A percentile compares a stretch with the other conserved stretches of the same genome.
These are phyloP conservation scores for Penicillium manginii DNA, from an alignment of 495 filamentous ascomycete species.

Conservation along the genomic window DNA sequence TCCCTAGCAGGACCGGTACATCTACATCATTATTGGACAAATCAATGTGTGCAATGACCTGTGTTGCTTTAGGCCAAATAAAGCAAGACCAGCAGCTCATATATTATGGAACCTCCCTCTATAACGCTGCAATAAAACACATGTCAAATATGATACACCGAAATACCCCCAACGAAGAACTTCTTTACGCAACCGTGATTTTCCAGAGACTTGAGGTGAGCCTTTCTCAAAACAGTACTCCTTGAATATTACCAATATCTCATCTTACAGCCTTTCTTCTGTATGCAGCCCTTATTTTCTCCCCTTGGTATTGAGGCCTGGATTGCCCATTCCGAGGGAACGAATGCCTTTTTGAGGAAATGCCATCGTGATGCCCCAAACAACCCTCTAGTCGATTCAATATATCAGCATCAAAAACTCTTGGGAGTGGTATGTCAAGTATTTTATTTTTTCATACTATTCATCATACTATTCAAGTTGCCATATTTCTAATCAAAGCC, in stretches of 20 bases:
- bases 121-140: constrained; percentile 2
- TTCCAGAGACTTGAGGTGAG: constrained; percentile 3
- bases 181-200: constrained; percentile 1
- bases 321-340: constrained; percentile 4
- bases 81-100: neutral
- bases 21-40: constrained; percentile 1
- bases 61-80: constrained; percentile 1
- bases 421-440: neutral
- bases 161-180: constrained; percentile 2
- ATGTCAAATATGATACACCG: constrained; percentile 1
- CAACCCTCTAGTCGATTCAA: neutral
- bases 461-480: no score
- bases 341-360: constrained; percentile 3
- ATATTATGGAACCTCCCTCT: neutral
- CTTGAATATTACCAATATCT: neutral
- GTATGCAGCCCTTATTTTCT: constrained; percentile 6
- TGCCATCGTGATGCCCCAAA: neutral
- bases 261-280: neutral
- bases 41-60: constrained; percentile 1
- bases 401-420: constrained; percentile 2
- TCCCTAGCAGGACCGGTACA: neutral
- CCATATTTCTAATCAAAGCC: neutral
- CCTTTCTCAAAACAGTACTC: neutral
- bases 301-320: constrained; percentile 5
- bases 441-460: neutral